phyloP scores from a whole-genome alignment of 1,284 basidiomycete species.

The Cryptococcus amylolentus region DNA sequence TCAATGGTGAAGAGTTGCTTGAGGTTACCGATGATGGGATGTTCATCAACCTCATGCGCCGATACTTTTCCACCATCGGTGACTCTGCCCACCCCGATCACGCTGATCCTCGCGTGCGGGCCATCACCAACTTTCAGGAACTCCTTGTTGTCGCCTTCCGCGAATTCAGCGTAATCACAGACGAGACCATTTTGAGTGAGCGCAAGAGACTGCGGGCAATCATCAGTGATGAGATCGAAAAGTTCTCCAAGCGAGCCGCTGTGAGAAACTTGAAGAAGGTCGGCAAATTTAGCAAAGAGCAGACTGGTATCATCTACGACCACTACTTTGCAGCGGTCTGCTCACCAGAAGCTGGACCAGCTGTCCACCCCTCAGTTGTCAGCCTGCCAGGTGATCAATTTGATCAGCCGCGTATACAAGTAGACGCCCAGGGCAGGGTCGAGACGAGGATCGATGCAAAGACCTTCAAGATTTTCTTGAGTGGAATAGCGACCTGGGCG shows the following conservation, averaged over 20 bases:
- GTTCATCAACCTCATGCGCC: slow-evolving; percentile 91
- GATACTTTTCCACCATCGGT: slow-evolving; percentile 89
- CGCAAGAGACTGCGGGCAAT: slow-evolving; percentile 82
- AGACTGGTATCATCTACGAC: slow-evolving; percentile 86
- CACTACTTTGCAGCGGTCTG: slow-evolving; percentile 84
- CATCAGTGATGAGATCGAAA: slow-evolving; percentile 90
- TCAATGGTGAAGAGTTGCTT: slow-evolving; percentile 93
- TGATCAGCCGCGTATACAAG: slow-evolving; percentile 41
- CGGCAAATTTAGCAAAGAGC: slow-evolving; percentile 81
- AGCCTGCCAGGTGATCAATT: slow-evolving; percentile 31
- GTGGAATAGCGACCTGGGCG: slow-evolving; percentile 94
- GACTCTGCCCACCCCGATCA: slow-evolving; percentile 92
- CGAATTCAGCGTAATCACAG: slow-evolving; percentile 94
- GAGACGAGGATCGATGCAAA: slow-evolving; percentile 83
- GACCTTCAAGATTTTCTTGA: slow-evolving; percentile 85
- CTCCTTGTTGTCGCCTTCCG: slow-evolving; percentile 92
- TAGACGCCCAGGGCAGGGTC: slow-evolving; percentile 61
- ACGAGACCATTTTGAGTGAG: slow-evolving; percentile 88
- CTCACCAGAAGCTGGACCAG: slow-evolving; percentile 53
- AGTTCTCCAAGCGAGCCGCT: slow-evolving; percentile 91
- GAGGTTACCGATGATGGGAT: slow-evolving; percentile 95
- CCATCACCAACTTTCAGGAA: slow-evolving; percentile 98
- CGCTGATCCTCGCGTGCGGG: slow-evolving; percentile 79
- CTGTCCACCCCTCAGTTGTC: slow-evolving; percentile 8
- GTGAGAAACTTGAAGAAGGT: slow-evolving; percentile 81